A percentile compares a stretch with the other conserved stretches of the same genome.
phyloP scores from a whole-genome alignment of 345 rosid species.

The Sisymbrium irio region DNA sequence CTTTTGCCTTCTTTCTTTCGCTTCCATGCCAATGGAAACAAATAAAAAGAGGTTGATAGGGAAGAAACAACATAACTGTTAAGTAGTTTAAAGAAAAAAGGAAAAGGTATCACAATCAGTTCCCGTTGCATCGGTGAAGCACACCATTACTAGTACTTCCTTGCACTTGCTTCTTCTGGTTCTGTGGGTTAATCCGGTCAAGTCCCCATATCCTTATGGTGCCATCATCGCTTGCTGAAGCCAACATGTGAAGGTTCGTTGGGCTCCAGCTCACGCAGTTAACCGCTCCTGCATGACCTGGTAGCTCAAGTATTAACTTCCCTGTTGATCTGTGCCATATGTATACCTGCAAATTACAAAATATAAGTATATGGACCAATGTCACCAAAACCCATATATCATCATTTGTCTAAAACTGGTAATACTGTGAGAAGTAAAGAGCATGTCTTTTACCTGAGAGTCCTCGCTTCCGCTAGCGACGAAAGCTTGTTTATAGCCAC shows the following conservation, averaged over 20 bases:
- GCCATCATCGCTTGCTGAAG: constrained; percentile 69
- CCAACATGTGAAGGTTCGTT: constrained; percentile 61
- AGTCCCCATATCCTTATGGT: constrained; percentile 77
- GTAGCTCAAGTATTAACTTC: constrained; percentile 44
- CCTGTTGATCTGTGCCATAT: constrained; percentile 63
- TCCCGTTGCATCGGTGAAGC: constrained; percentile 37
- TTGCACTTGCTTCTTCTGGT: constrained; percentile 31
- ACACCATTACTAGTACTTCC: constrained; percentile 34
- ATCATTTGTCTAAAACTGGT: background rate
- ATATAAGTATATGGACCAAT: too few relatives aligned
- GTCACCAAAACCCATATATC: background rate
- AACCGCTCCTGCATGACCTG: constrained; percentile 70
- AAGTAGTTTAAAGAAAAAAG: background rate
- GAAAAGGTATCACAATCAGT: constrained; percentile 21
- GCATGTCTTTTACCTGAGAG: constrained; percentile 49
- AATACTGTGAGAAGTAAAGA: background rate
- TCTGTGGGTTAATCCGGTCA: constrained; percentile 37
- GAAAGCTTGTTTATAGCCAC: constrained; percentile 60
- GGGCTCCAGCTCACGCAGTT: constrained; percentile 84
- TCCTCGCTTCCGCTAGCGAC: constrained; percentile 80
- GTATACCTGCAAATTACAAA: constrained; percentile 51
- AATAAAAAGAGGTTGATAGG: background rate
- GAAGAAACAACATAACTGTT: constrained; percentile 34
- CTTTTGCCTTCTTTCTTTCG: background rate
- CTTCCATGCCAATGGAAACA: constrained; percentile 19